Conservation (phyloP, 1,284 basidiomycete genomes). For the Anthracocystis walkeri region DNA sequence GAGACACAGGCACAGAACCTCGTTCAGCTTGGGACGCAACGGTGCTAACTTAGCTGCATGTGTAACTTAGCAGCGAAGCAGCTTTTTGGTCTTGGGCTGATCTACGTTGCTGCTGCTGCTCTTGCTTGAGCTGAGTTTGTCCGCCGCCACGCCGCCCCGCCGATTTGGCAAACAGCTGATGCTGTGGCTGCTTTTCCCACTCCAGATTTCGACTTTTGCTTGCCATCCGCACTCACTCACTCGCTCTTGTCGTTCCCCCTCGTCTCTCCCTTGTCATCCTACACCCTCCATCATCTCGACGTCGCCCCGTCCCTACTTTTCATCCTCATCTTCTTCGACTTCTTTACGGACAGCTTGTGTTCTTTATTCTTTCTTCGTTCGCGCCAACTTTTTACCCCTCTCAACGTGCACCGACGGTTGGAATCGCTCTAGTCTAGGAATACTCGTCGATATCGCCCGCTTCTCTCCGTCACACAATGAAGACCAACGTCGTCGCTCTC, state of each 20-base stretch:
- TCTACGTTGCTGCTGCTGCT: neutral
- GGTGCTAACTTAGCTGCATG: too few relatives aligned
- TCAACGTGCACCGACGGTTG: neutral
- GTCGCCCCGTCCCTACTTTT: neutral
- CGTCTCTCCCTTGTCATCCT: neutral
- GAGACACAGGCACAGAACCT: neutral
- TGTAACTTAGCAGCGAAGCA: too few relatives aligned
- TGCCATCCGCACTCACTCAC: neutral
- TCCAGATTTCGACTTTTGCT: neutral
- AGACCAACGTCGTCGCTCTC: conserved; percentile 26
- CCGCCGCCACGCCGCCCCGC: conserved; percentile 1
- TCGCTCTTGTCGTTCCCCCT: neutral
- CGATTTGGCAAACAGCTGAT: conserved; percentile 2
- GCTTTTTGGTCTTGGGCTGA: neutral
- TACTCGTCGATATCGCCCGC: too few relatives aligned
- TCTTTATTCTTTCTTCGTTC: neutral
- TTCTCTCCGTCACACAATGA: conserved; percentile 17
- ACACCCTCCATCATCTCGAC: conserved; percentile 6
- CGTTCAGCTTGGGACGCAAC: too few relatives aligned
- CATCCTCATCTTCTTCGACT: neutral
- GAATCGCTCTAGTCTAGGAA: too few relatives aligned
- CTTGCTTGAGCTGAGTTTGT: neutral
- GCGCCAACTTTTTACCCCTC: neutral
- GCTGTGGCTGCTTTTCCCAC: neutral
- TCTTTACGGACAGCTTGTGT: neutral